Conservation (phyloP, 2,329 filamentous ascomycete genomes). For the Hypomyces perniciosus region DNA sequence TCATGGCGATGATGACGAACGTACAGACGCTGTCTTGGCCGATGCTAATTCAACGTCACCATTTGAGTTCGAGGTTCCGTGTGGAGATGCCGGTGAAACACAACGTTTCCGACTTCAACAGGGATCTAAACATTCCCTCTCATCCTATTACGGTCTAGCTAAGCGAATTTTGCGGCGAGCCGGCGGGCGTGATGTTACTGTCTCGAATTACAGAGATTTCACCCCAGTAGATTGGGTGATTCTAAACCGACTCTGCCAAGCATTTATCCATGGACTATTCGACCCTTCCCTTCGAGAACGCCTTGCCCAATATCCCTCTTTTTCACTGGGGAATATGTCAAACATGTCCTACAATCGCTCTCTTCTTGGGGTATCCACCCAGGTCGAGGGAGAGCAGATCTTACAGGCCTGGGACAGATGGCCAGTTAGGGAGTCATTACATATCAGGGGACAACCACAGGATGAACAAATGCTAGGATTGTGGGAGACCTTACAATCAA, state of each 20-base stretch:
- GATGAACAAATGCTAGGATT: slow-evolving; percentile 31
- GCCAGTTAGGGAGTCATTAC: slow-evolving; percentile 16
- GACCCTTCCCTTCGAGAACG: slow-evolving; percentile 40
- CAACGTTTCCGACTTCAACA: slow-evolving; percentile 36
- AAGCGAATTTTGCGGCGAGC: slow-evolving; percentile 45
- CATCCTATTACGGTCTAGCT: slow-evolving; percentile 41
- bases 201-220: slow-evolving; percentile 41
- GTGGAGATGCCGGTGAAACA: slow-evolving; percentile 11
- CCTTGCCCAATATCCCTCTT: slow-evolving; percentile 42
- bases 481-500: slow-evolving; percentile 43
- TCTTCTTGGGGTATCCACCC: slow-evolving; percentile 46
- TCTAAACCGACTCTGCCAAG: slow-evolving; percentile 45
- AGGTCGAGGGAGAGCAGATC: slow-evolving; percentile 52
- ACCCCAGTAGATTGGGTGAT: slow-evolving; percentile 39
- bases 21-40: neutral
- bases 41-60: slow-evolving; percentile 10
- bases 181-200: slow-evolving; percentile 44
- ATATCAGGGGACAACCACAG: slow-evolving; percentile 18
- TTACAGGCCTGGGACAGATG: slow-evolving; percentile 33
- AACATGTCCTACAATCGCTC: slow-evolving; percentile 36
- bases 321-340: slow-evolving; percentile 30
- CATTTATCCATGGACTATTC: slow-evolving; percentile 49
- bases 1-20: slow-evolving; percentile 17
- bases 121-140: slow-evolving; percentile 33
- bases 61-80: slow-evolving; percentile 19